Percentiles rank a stretch among this genome's conserved stretches.
Conservation (phyloP, 1,284 basidiomycete species). For the Apiotrichum domesticum region DNA sequence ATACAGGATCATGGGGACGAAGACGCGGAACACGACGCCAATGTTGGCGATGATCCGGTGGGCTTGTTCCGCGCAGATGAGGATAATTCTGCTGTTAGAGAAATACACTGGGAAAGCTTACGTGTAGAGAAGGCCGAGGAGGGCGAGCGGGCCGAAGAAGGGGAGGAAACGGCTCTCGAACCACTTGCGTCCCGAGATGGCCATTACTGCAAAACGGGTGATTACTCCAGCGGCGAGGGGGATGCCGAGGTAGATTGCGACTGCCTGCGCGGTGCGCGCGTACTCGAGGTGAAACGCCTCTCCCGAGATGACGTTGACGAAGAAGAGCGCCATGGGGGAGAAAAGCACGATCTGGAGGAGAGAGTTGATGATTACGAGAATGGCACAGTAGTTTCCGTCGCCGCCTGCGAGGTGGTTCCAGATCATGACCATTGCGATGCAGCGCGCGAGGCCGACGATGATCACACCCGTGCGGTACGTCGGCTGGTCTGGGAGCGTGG, state of each 20-base stretch:
- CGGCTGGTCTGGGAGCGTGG: constrained; percentile 70
- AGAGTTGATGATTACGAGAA: constrained; percentile 55
- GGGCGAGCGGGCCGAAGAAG: constrained; percentile 62
- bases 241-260: constrained; percentile 66
- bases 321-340: constrained; percentile 67
- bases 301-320: constrained; percentile 65
- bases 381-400: constrained; percentile 70
- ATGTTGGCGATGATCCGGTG: constrained; percentile 60
- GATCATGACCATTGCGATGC: constrained; percentile 72
- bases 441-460: constrained; percentile 56
- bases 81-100: constrained; percentile 50
- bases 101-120: not conserved
- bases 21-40: constrained; percentile 66
- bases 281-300: constrained; percentile 57
- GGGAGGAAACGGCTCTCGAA: constrained; percentile 62
- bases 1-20: constrained; percentile 73
- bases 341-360: constrained; percentile 70
- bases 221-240: constrained; percentile 62
- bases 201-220: constrained; percentile 59
- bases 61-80: constrained; percentile 66
- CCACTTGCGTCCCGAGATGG: constrained; percentile 48
- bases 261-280: constrained; percentile 63
- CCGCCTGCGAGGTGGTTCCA: constrained; percentile 77
- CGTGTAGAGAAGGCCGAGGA: constrained; percentile 62
- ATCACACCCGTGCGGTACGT: constrained; percentile 53